Evolutionary conservation across 805 yeast genomes (phyloP).

Genomic region (Sugiyamaella floridensis): DNA sequence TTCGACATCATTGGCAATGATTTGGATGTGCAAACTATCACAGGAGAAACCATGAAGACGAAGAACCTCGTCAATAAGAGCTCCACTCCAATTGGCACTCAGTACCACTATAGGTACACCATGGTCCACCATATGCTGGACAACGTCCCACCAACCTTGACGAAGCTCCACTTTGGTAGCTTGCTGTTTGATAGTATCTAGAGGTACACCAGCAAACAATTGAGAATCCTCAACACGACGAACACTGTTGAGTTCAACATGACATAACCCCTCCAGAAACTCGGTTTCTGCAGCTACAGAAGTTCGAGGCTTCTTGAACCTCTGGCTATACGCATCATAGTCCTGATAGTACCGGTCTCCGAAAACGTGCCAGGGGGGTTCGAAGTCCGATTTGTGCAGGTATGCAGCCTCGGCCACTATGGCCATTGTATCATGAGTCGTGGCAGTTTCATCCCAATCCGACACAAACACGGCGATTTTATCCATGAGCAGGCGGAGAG

Average conservation of each 20-base stretch:
- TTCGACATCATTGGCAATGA: constrained; percentile 48
- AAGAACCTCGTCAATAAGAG: constrained; percentile 37
- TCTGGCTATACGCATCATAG: constrained; percentile 29
- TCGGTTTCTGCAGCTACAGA: constrained; percentile 37
- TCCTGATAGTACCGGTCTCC: constrained; percentile 37
- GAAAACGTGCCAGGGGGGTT: constrained; percentile 39
- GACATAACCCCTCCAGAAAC: constrained; percentile 41
- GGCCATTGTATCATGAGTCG: constrained; percentile 47
- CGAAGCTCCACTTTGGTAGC: constrained; percentile 35
- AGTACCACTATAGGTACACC: constrained; percentile 39
- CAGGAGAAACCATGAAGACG: constrained; percentile 19
- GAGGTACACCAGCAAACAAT: constrained; percentile 39
- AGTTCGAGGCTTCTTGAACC: constrained; percentile 28
- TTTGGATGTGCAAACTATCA: constrained; percentile 13
- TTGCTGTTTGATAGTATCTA: constrained; percentile 29
- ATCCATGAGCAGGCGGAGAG: too few species aligned
- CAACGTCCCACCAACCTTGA: constrained; percentile 36
- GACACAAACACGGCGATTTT: constrained; percentile 32
- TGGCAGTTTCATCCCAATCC: constrained; percentile 67
- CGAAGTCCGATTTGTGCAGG: constrained; percentile 31
- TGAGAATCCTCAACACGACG: constrained; percentile 33
- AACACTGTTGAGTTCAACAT: constrained; percentile 46
- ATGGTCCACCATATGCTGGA: constrained; percentile 17
- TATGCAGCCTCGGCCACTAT: constrained; percentile 47
- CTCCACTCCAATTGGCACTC: constrained; percentile 58